A percentile compares a stretch with the other conserved stretches of the same genome.
phyloP scores from a whole-genome alignment of 805 yeast genomes.

The Wickerhamomyces queroliae region DNA sequence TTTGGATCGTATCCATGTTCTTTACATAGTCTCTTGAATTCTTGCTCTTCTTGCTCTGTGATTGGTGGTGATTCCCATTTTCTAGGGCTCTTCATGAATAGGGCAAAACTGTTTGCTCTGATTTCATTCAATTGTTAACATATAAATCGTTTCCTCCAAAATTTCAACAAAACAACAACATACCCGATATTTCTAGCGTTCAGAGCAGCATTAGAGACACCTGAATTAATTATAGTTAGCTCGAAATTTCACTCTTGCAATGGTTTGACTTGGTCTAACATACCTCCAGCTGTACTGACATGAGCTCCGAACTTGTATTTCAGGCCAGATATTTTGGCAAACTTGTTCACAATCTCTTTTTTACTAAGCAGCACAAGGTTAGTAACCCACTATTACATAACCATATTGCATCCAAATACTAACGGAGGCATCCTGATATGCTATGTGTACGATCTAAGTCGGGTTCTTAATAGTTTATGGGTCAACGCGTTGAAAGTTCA shows the following conservation, averaged over 20 bases:
- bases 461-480: no score
- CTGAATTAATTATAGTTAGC: constrained; percentile 6
- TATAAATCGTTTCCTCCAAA: not conserved
- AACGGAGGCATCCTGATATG: no score
- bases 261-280: constrained; percentile 2
- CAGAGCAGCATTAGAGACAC: constrained; percentile 59
- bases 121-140: no score
- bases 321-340: constrained; percentile 36
- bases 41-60: constrained; percentile 56
- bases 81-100: constrained; percentile 85
- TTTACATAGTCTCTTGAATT: constrained; percentile 60
- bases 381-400: no score
- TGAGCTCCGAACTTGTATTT: constrained; percentile 81
- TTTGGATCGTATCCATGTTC: constrained; percentile 62
- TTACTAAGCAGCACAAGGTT: constrained; percentile 9
- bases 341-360: constrained; percentile 18
- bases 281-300: constrained; percentile 77
- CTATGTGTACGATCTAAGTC: no score
- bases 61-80: constrained; percentile 85
- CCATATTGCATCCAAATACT: no score
- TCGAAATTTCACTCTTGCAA: not conserved
- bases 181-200: constrained; percentile 50
- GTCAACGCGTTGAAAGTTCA: no score
- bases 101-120: constrained; percentile 77
- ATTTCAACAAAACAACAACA: constrained; percentile 3